Conservation (phyloP, 352 stramenopile species). For the Phytophthora sansomeana region DNA sequence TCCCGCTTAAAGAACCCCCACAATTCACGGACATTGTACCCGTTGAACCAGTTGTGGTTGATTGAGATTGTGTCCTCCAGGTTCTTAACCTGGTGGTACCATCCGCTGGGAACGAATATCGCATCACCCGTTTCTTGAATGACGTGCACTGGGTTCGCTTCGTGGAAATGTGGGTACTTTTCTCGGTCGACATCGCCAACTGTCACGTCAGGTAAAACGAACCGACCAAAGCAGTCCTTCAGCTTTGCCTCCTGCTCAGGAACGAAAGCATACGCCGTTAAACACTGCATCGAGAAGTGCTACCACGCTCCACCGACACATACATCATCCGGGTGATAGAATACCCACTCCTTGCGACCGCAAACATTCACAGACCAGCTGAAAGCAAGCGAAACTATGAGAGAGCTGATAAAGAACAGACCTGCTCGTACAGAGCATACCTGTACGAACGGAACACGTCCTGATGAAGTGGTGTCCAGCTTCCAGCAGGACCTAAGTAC, state of each 20-base stretch:
- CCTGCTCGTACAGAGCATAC: constrained; percentile 28
- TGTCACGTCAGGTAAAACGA: constrained; percentile 62
- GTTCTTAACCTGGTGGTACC: constrained; percentile 97
- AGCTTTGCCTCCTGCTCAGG: constrained; percentile 71
- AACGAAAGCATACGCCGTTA: constrained; percentile 9
- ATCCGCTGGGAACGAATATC: constrained; percentile 97
- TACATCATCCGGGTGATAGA: constrained; percentile 87
- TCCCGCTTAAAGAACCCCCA: constrained; percentile 81
- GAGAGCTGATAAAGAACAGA: neutral
- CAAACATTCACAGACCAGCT: constrained; percentile 97
- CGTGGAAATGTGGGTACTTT: constrained; percentile 61
- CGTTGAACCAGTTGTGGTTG: constrained; percentile 99
- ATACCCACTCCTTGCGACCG: constrained; percentile 95
- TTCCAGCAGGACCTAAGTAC: constrained; percentile 78
- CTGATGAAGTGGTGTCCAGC: constrained; percentile 94
- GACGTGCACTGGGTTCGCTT: constrained; percentile 55
- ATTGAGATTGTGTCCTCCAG: constrained; percentile 94
- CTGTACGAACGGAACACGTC: constrained; percentile 97
- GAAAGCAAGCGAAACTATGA: neutral
- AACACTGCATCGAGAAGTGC: neutral
- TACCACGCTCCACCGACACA: constrained; percentile 4
- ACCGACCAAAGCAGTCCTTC: constrained; percentile 75
- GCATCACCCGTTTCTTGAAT: constrained; percentile 76
- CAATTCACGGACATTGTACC: constrained; percentile 69
- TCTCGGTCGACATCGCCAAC: constrained; percentile 48